phyloP scores from a whole-genome alignment of 805 yeast genomes.

The Wickerhamomyces subpelliculosus region DNA sequence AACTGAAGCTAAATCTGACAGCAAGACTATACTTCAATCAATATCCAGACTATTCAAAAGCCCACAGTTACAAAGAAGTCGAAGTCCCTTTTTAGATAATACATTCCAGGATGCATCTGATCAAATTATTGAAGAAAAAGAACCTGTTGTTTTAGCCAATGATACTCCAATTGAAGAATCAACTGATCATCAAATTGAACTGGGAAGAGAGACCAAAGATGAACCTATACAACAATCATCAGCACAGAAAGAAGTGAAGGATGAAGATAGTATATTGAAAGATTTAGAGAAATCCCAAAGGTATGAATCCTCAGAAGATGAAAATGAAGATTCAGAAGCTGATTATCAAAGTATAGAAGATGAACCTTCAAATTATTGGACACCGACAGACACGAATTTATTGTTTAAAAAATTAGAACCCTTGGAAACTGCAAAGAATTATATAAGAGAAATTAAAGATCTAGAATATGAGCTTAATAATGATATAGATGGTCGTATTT shows the following conservation, averaged over 20 bases:
- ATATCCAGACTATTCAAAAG: constrained; percentile 15
- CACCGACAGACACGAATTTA: constrained; percentile 21
- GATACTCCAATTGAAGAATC: constrained; percentile 24
- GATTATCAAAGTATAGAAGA: not conserved
- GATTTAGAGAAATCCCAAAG: too few relatives aligned
- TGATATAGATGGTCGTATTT: constrained; percentile 60
- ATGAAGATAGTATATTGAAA: constrained; percentile 5
- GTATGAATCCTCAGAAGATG: too few relatives aligned
- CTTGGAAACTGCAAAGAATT: constrained; percentile 24
- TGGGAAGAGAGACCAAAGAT: not conserved
- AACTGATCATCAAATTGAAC: constrained; percentile 19
- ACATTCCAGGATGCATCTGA: too few relatives aligned
- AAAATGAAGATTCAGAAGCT: not conserved
- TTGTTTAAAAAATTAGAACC: constrained; percentile 23
- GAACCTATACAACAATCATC: not conserved
- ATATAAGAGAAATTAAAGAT: constrained; percentile 11
- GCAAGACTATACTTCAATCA: constrained; percentile 10
- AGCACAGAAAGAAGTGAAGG: not conserved
- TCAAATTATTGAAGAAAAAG: constrained; percentile 4
- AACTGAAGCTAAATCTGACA: not conserved
- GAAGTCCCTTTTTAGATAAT: constrained; percentile 23
- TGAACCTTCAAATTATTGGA: constrained; percentile 15
- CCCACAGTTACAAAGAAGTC: constrained; percentile 14
- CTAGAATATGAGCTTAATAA: constrained; percentile 36
- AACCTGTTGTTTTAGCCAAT: constrained; percentile 5